Base-by-base conservation (phyloP, 2,329 filamentous ascomycete genomes). In the Ophiostoma ips region DNA sequence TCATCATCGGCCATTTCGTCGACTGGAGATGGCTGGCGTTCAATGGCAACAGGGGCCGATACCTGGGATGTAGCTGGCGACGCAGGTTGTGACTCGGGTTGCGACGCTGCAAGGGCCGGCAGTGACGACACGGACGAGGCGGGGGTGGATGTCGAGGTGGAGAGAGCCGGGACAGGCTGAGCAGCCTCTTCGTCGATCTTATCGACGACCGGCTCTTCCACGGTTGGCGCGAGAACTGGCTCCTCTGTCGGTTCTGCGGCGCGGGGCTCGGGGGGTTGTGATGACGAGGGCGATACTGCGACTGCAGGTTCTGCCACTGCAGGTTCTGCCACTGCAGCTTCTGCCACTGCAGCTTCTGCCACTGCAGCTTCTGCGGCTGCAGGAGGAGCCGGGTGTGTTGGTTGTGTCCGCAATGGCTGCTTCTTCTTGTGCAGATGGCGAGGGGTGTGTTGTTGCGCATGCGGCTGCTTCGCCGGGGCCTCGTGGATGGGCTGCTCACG, bases 401-500 rank as follows among this genome's bases (percentile, higher is more conserved):
- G n/a, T n/a, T n/a, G n/a, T n/a, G n/a, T n/a, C n/a, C n/a, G n/a
- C n/a, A n/a, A n/a, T 28, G 24, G 24, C 24, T 28, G 2, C 11
- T 37, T 28, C 16, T 45, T 30, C 28, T 31, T 43, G 10, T 75
- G 68, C 2, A 68, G 68, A 71, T 45, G 64, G 65, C 52, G 62
- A 65, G n/a, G 65, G 60, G 9, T 64, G 33, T 47, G 31, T 21
- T 30, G 30, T n/a, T 30, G 44, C 41, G 40, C 34, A 21, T 33
- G 49, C 1, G 59, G 57, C 36, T 63, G 58, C 55, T 66, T 70
- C 56, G 63, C 62, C 49, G 18, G 43, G 11, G 31, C 44, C 33
- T 71, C 63, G 21, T 63, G 59, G 4, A 70, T 58, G 31, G 59
- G 63, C 49, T 71, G 66, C 47, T 74, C 69, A 41, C 64, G 64